Base-by-base conservation (phyloP, 2,329 filamentous ascomycete genomes). In the Blastomyces percursus region DNA sequence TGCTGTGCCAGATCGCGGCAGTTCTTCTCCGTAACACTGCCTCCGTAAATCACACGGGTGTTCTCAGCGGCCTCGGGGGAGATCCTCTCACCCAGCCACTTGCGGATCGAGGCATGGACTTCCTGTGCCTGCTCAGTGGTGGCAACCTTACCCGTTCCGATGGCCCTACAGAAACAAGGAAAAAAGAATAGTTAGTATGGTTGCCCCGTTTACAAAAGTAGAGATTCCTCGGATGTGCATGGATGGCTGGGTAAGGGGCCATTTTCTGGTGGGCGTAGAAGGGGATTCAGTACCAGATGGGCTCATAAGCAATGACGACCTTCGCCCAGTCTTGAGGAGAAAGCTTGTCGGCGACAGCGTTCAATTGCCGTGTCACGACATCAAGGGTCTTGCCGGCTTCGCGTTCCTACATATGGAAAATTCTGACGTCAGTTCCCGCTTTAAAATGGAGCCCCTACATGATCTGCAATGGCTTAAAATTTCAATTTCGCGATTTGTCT, bases 21-120 rank as follows among this genome's bases (percentile, higher is more conserved):
- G 86, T 99, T 99, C 89, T 96, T 96, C 84, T 96, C 94, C 75
- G 84, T 95, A 72, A 99, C 94, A 72, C 89, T 94, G 74, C 94
- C 94, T 69, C 94, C 94, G 79, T 99, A 99, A 75, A 99, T 87
- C 76, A 99, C 90, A 71, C 94, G 86, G 66, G 92, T 96, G 80
- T 88, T 86, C 67, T 96, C 91, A 56, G 91, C 86, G 63, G 88
- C 90, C 75, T 89, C 82, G 73, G 84, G 80, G 67, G 95, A 90
- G 70, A 92, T 84, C 72, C 86, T 84, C 73, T 86, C 85, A 66
- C 73, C 76, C 74, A 99, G 83, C 90, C 92, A 97, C 73, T 86
- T 81, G 71, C 94, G 89, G 79, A 99, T 95, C 68, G 89, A 91
- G 71, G 87, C 90, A 81, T 96, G 91, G 64, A 94, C 91, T 77